Conservation (phyloP, 495 filamentous ascomycete genomes). For the Podospora comata region DNA sequence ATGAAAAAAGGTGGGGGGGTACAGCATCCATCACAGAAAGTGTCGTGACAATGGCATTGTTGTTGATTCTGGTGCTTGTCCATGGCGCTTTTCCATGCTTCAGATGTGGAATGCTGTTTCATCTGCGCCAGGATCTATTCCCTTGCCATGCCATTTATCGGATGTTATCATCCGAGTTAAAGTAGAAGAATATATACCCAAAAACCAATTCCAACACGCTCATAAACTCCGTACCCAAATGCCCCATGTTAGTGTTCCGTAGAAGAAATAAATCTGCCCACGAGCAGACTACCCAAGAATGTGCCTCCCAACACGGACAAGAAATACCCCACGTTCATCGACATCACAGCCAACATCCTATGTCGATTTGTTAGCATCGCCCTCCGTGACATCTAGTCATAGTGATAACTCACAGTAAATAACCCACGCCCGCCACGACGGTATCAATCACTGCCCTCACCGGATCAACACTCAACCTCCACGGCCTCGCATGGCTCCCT, state of each 20-base stretch:
- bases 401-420: slow-evolving; percentile 71
- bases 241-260: slow-evolving; percentile 33
- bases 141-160: not conserved
- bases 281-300: slow-evolving; percentile 77
- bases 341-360: slow-evolving; percentile 99
- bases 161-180: not conserved
- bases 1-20: not conserved
- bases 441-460: slow-evolving; percentile 66
- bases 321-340: slow-evolving; percentile 96
- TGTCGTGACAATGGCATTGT: not conserved
- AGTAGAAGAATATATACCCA: not conserved
- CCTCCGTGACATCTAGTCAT: not conserved
- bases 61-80: not conserved
- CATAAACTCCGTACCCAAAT: not conserved
- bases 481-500: slow-evolving; percentile 52
- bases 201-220: not conserved
- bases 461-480: slow-evolving; percentile 75
- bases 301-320: slow-evolving; percentile 76
- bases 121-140: too few species aligned
- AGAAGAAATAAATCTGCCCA: slow-evolving; percentile 61
- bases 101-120: too few species aligned
- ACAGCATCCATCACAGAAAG: not conserved
- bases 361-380: slow-evolving; percentile 12
- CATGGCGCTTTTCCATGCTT: not conserved
- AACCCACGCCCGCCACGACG: slow-evolving; percentile 70